Evolutionary conservation across 75 land plant genomes (phyloP).

Genomic region (Sequoia sempervirens): DNA sequence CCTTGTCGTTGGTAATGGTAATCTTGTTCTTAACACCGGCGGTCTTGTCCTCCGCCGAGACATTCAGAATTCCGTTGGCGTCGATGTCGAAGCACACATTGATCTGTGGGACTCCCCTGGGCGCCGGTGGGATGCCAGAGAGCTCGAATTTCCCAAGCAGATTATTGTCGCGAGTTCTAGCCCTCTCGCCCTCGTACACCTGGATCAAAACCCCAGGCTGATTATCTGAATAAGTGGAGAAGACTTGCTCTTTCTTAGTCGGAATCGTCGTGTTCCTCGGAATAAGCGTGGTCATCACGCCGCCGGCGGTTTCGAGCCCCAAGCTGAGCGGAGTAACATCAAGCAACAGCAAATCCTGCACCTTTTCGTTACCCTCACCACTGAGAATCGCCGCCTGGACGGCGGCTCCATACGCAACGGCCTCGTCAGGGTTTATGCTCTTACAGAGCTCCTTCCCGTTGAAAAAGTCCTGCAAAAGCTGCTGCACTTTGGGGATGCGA

Average conservation of each 20-base stretch:
- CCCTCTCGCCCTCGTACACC: slow-evolving; percentile 56
- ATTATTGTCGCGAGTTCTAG: slow-evolving; percentile 40
- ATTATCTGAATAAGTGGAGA: slow-evolving; percentile 47
- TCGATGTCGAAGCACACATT: slow-evolving; percentile 53
- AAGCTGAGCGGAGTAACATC: slow-evolving; percentile 24
- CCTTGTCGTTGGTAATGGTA: slow-evolving; percentile 60
- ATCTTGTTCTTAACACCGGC: slow-evolving; percentile 62
- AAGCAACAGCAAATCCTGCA: slow-evolving; percentile 23
- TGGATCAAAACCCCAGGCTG: slow-evolving; percentile 52
- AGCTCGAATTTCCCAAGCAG: slow-evolving; percentile 44
- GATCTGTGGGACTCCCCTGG: slow-evolving; percentile 53
- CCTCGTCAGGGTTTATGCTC: slow-evolving; percentile 30
- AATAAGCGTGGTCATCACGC: slow-evolving; percentile 36
- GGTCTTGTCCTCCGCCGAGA: slow-evolving; percentile 62
- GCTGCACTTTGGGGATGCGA: slow-evolving; percentile 26
- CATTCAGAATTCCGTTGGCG: slow-evolving; percentile 59
- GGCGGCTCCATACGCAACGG: slow-evolving; percentile 30
- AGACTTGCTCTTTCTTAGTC: slow-evolving; percentile 49
- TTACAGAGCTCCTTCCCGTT: slow-evolving; percentile 32
- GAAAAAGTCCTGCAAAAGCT: slow-evolving; percentile 24
- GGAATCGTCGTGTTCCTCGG: slow-evolving; percentile 62
- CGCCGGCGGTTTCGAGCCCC: slow-evolving; percentile 26
- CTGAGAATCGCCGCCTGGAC: slow-evolving; percentile 28
- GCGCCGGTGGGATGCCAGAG: slow-evolving; percentile 50
- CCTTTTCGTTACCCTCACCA: slow-evolving; percentile 22